phyloP scores from a whole-genome alignment of 768 basidiomycete species.

The Lactifluus echinatus region DNA sequence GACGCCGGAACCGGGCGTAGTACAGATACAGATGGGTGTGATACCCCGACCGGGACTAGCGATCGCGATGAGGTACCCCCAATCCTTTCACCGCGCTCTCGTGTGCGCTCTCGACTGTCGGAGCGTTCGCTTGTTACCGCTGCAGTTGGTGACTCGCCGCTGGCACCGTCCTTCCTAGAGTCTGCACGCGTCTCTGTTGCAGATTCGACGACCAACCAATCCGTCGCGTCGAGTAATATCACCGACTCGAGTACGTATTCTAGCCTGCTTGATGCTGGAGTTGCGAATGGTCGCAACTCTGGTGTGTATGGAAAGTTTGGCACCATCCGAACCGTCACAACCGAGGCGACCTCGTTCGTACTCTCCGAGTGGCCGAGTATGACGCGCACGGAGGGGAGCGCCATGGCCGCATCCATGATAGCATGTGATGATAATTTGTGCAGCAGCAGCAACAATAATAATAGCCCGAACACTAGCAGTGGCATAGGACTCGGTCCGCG shows the following conservation, averaged over 20 bases:
- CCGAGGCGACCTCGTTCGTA: slow-evolving; percentile 61
- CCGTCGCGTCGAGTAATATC: slow-evolving; percentile 51
- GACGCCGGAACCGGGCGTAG: slow-evolving; percentile 25
- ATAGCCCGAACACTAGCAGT: not conserved
- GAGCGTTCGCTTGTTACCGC: slow-evolving; percentile 10
- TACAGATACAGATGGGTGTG: slow-evolving; percentile 20
- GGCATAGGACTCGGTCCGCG: not conserved
- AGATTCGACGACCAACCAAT: slow-evolving; percentile 46
- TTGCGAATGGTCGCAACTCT: slow-evolving; percentile 29
- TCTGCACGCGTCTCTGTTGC: slow-evolving; percentile 26
- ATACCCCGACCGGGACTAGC: slow-evolving; percentile 20
- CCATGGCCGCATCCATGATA: slow-evolving; percentile 34
- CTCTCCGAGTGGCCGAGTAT: slow-evolving; percentile 53
- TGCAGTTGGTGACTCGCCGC: slow-evolving; percentile 1
- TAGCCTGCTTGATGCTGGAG: slow-evolving; percentile 45
- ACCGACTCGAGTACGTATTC: slow-evolving; percentile 52
- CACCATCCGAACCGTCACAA: slow-evolving; percentile 75
- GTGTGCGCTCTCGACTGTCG: slow-evolving; percentile 36
- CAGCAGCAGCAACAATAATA: not conserved
- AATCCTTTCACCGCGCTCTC: slow-evolving; percentile 42
- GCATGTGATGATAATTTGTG: slow-evolving; percentile 36
- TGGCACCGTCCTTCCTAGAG: slow-evolving; percentile 5
- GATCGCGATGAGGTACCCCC: slow-evolving; percentile 34
- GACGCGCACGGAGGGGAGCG: slow-evolving; percentile 54
- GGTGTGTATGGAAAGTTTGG: slow-evolving; percentile 53